Conservation (phyloP, 495 filamentous ascomycete species). For the Lepraria neglecta region DNA sequence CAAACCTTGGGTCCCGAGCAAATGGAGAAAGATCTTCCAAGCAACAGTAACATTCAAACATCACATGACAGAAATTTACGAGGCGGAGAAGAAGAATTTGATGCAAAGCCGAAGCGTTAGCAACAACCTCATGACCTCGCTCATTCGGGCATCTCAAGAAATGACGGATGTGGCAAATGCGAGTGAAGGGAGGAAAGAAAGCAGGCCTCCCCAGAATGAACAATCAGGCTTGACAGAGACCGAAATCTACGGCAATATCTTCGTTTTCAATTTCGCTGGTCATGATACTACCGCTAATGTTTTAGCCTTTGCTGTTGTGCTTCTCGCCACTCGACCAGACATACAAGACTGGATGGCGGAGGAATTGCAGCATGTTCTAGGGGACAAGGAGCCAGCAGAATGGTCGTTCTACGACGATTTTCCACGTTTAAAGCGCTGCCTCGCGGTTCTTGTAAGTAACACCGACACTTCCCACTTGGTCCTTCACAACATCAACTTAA, state of each 20-base stretch:
- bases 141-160: slow-evolving; percentile 1
- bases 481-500: background rate
- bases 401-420: slow-evolving; percentile 41
- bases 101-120: background rate
- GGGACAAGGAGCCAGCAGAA: slow-evolving; percentile 24
- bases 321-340: slow-evolving; percentile 39
- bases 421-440: slow-evolving; percentile 38
- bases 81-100: slow-evolving; percentile 2
- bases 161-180: background rate
- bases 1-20: background rate
- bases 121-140: background rate
- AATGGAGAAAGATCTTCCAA: background rate
- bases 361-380: slow-evolving; percentile 35
- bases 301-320: slow-evolving; percentile 36
- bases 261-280: slow-evolving; percentile 46
- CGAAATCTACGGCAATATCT: slow-evolving; percentile 44
- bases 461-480: no score
- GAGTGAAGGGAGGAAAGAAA: background rate
- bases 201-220: background rate
- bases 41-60: background rate
- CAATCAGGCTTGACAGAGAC: slow-evolving; percentile 23
- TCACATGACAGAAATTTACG: background rate
- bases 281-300: slow-evolving; percentile 46
- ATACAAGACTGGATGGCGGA: slow-evolving; percentile 39
- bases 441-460: slow-evolving; percentile 44